Percentiles rank a stretch among this genome's conserved stretches.
Conservation (phyloP, 2,329 filamentous ascomycete species). For the Hypoxylon rubiginosum region DNA sequence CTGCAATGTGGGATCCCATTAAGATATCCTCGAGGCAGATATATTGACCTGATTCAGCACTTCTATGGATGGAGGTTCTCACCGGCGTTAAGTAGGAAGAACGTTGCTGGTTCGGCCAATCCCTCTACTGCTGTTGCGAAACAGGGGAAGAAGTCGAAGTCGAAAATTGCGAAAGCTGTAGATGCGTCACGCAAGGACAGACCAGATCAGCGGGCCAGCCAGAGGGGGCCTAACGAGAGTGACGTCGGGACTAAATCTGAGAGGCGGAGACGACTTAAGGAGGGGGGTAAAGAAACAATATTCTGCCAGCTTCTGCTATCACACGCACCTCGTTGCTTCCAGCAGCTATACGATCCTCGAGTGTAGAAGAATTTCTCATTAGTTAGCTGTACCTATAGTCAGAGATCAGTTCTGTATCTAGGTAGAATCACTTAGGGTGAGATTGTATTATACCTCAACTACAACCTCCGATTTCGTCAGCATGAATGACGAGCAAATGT, state of each 20-base stretch:
- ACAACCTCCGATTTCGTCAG: too few relatives aligned
- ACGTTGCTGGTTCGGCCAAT: constrained; percentile 1
- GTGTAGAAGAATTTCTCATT: constrained; percentile 61
- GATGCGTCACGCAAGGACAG: too few relatives aligned
- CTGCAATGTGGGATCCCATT: constrained; percentile 63
- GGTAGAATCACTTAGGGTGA: too few relatives aligned
- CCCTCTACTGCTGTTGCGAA: constrained; percentile 14
- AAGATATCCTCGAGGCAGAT: constrained; percentile 60
- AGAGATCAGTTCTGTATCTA: too few relatives aligned
- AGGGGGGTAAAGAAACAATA: constrained; percentile 56
- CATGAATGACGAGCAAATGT: too few relatives aligned
- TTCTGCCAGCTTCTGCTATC: constrained; percentile 63
- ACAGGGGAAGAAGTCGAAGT: constrained; percentile 52
- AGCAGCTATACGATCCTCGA: constrained; percentile 58
- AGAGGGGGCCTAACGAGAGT: constrained; percentile 52
- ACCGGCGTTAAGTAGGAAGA: constrained; percentile 33
- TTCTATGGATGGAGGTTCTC: constrained; percentile 57
- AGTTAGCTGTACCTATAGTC: too few relatives aligned
- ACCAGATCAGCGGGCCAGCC: constrained; percentile 29
- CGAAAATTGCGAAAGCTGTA: constrained; percentile 36
- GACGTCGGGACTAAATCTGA: constrained; percentile 59
- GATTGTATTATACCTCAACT: too few relatives aligned
- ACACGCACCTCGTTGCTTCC: constrained; percentile 61
- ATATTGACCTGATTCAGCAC: constrained; percentile 60
- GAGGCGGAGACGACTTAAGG: constrained; percentile 56